Evolutionary conservation across 2,329 filamentous ascomycete genomes (phyloP), one percentile per base, ranked within the genome.

Genomic region (Pyrenochaeta sp.): DNA sequence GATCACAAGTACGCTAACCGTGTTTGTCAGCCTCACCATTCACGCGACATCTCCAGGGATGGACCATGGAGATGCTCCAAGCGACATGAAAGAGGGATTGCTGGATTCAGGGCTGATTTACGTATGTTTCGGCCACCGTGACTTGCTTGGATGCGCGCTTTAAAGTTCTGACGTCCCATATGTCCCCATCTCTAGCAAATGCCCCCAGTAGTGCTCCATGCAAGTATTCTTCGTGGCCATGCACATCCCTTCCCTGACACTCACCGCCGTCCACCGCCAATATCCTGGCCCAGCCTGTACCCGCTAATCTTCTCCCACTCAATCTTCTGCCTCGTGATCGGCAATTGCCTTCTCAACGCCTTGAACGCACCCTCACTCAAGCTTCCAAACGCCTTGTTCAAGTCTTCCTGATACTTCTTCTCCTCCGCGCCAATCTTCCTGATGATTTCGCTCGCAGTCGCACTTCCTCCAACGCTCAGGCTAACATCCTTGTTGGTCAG

Each of bases 291-390:
- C 48, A 83, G 44, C 58, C 92, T 85, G 82, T 99, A 99, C 68
- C 92, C 93, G 45, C 92, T 90, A 66, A 99, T 92, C 84, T 97
- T 97, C 79, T 99, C 94, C 95, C 95, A 99, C 81, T 99, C 95
- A 69, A 99, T 94, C 86, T 97, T 97, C 83, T 99, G 95, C 74
- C 95, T 89, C 61, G 95, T 99, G 59, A 99, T 93, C 0, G 95
- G 95, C 76, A 99, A 82, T 81, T 98, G 95, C 79, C 95, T 88
- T 74, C 95, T 88, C 77, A 99, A 80, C 1, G 89, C 88, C 86
- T 98, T 99, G 82, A 99, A 99, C 0, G 93, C 92, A 9, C 93
- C 94, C 81, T 99, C 95, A 73, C 92, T 95, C 75, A 99, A 82
- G 65, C 85, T 90, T 13, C 88, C 89, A 77, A 99, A 98, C 15